Percentiles rank a stretch among this genome's conserved stretches.
Conservation (phyloP, 192 early-diverging fungal genomes). For the Backusella westeae region DNA sequence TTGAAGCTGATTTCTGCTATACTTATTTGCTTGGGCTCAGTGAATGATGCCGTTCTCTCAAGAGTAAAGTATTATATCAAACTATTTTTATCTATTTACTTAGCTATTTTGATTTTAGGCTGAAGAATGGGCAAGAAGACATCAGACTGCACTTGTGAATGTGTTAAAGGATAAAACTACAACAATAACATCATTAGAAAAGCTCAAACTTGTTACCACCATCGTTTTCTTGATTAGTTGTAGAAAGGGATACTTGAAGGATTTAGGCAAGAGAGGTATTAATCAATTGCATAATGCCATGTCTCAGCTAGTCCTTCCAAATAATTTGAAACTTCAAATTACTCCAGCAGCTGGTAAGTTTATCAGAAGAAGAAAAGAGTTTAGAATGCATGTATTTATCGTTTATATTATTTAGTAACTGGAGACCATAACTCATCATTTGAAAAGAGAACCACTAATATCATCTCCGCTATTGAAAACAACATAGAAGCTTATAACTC, state of each 20-base stretch:
- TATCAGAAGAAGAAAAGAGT: background rate
- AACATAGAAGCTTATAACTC: background rate
- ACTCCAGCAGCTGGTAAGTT: background rate
- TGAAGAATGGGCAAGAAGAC: conserved; percentile 13
- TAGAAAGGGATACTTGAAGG: background rate
- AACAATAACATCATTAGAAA: background rate
- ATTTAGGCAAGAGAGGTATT: conserved; percentile 6
- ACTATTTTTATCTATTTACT: background rate
- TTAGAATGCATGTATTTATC: background rate
- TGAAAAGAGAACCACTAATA: background rate
- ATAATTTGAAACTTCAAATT: background rate
- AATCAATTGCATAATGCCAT: background rate
- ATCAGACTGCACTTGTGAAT: conserved; percentile 7
- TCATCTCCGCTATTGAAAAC: background rate
- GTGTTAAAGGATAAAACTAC: background rate
- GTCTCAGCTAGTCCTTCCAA: background rate
- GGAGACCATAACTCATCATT: background rate
- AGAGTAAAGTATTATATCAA: background rate
- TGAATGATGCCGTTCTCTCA: conserved; percentile 7
- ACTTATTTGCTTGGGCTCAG: background rate
- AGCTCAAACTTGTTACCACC: background rate
- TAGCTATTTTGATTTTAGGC: background rate
- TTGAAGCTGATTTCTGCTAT: conserved; percentile 16
- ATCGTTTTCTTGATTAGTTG: conserved; percentile 1
- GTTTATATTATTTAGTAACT: background rate